Evolutionary conservation across 2,329 filamentous ascomycete species (phyloP).

Genomic region (Knufia fluminis): DNA sequence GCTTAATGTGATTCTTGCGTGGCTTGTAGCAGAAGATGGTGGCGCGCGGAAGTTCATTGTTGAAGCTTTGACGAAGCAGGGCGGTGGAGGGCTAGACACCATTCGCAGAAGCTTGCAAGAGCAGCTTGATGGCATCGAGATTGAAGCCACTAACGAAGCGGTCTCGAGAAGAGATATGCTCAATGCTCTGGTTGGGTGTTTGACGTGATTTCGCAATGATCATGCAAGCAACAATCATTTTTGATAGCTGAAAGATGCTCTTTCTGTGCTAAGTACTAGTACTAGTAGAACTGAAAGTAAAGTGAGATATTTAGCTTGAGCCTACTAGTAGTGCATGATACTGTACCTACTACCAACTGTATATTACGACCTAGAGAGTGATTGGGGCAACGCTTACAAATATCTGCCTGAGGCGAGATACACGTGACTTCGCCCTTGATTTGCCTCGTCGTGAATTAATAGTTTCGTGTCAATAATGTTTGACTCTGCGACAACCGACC

Average conservation of each 20-base stretch:
- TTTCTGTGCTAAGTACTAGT: background rate
- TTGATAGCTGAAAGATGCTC: no score
- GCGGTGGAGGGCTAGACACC: slow-evolving; percentile 50
- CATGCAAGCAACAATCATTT: no score
- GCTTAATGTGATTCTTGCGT: slow-evolving; percentile 76
- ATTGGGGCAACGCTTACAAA: no score
- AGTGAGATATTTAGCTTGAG: no score
- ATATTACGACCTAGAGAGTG: no score
- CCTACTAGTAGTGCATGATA: no score
- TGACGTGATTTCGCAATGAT: slow-evolving; percentile 22
- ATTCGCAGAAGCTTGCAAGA: slow-evolving; percentile 61
- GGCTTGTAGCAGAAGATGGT: slow-evolving; percentile 81
- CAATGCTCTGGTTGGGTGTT: slow-evolving; percentile 46
- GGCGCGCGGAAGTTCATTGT: slow-evolving; percentile 60
- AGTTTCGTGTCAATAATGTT: background rate
- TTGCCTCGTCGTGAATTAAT: background rate
- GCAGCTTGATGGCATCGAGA: slow-evolving; percentile 52
- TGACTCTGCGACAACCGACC: background rate
- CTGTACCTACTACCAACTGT: no score
- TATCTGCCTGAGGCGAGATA: no score
- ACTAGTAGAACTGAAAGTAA: background rate
- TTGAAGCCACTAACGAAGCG: slow-evolving; percentile 45
- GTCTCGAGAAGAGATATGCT: slow-evolving; percentile 55
- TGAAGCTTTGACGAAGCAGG: slow-evolving; percentile 55
- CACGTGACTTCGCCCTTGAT: no score